These are phyloP conservation scores for Entoloma clypeatum DNA, from an alignment of 1,284 basidiomycete species.

Conservation along the genomic window DNA sequence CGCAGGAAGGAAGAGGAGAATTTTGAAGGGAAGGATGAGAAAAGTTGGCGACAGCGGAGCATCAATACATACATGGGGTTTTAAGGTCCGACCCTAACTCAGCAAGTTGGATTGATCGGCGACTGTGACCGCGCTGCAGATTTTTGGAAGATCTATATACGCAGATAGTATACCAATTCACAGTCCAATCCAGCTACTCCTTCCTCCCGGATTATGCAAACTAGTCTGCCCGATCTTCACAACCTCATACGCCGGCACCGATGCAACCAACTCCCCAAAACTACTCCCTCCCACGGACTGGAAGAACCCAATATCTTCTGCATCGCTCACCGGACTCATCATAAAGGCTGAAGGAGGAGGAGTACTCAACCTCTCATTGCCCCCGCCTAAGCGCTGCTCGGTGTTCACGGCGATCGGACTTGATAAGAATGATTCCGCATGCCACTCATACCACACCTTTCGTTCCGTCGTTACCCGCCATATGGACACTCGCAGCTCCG, in stretches of 20 bases:
- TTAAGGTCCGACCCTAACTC: slow-evolving; percentile 19
- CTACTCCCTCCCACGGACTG: slow-evolving; percentile 17
- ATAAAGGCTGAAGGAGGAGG: slow-evolving; percentile 40
- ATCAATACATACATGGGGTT: slow-evolving; percentile 19
- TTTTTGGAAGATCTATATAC: slow-evolving; percentile 7
- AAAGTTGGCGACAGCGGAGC: slow-evolving; percentile 14
- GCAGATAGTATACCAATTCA: slow-evolving; percentile 19
- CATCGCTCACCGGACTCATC: slow-evolving; percentile 60
- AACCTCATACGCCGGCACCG: slow-evolving; percentile 27
- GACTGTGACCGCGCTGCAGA: neutral
- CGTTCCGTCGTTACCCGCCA: slow-evolving; percentile 90
- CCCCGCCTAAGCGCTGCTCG: slow-evolving; percentile 23
- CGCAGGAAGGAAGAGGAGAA: slow-evolving; percentile 15
- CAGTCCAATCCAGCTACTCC: slow-evolving; percentile 91
- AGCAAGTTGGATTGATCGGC: neutral
- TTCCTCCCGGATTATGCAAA: slow-evolving; percentile 86
- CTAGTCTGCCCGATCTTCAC: slow-evolving; percentile 93
- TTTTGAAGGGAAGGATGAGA: slow-evolving; percentile 17
- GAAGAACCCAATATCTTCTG: slow-evolving; percentile 40
- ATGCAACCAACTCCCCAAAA: slow-evolving; percentile 12
- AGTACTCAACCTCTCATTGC: slow-evolving; percentile 20
- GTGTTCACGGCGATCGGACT: slow-evolving; percentile 23
- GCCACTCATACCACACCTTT: slow-evolving; percentile 99
- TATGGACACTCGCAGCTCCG: slow-evolving; percentile 89
- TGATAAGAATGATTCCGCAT: slow-evolving; percentile 86